phyloP scores from a whole-genome alignment of 2,329 filamentous ascomycete species.

The Neofusicoccum parvum region DNA sequence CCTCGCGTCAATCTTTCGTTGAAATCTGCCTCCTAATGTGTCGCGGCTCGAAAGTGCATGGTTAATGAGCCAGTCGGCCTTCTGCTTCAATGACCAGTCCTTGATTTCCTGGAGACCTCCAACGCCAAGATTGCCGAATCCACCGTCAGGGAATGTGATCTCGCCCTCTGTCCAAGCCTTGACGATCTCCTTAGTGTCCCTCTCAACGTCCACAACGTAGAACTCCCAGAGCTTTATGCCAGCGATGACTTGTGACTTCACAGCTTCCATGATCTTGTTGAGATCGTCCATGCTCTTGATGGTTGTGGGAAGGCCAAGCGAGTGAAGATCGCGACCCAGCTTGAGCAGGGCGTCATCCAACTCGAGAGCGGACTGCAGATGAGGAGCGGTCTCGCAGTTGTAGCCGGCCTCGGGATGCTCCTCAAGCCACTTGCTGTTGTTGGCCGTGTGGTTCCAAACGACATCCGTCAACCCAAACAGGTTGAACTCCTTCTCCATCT shows the following conservation, averaged over 20 bases:
- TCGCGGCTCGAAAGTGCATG: conserved; percentile 72
- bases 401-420: conserved; percentile 96
- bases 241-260: conserved; percentile 79
- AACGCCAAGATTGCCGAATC: conserved; percentile 50
- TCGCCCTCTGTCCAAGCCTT: conserved; percentile 70
- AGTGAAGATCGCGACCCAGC: conserved; percentile 63
- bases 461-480: conserved; percentile 91
- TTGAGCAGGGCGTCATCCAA: conserved; percentile 74
- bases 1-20: conserved; percentile 69
- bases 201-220: conserved; percentile 80
- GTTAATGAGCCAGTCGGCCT: conserved; percentile 66
- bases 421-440: conserved; percentile 92
- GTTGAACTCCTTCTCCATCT: conserved; percentile 81
- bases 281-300: conserved; percentile 73
- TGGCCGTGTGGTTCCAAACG: conserved; percentile 95
- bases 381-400: conserved; percentile 86
- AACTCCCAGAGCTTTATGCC: conserved; percentile 88
- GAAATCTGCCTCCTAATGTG: conserved; percentile 77
- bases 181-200: conserved; percentile 68
- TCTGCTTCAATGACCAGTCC: conserved; percentile 58
- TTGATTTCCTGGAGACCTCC: conserved; percentile 57
- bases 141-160: conserved; percentile 56
- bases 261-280: conserved; percentile 76
- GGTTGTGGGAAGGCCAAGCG: conserved; percentile 73
- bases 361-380: conserved; percentile 67